Evolutionary conservation across 1,284 basidiomycete genomes (phyloP).

Genomic region (Ustilago bromivora): DNA sequence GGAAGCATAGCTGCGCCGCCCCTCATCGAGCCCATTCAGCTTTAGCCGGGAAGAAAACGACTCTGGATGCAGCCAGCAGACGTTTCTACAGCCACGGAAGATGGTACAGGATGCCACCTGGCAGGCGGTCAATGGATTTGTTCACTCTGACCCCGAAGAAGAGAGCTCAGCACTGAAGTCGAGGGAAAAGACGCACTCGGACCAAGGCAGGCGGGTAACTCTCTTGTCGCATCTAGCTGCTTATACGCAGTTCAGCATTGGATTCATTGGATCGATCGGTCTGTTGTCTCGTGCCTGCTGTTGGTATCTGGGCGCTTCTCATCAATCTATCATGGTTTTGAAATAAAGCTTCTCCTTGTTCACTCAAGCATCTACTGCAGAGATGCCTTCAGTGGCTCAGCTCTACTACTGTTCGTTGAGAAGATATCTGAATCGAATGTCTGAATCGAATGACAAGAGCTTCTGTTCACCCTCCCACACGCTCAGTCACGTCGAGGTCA

Average conservation of each 20-base stretch:
- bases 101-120: neutral
- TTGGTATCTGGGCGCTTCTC: neutral
- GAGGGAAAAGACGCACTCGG: neutral
- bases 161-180: neutral
- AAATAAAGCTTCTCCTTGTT: constrained; percentile 2
- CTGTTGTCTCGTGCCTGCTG: neutral
- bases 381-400: neutral
- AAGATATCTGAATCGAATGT: too few relatives aligned
- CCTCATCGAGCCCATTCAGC: neutral
- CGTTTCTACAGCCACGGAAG: neutral
- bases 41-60: neutral
- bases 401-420: neutral
- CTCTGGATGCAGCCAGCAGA: constrained; percentile 26
- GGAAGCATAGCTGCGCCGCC: constrained; percentile 16
- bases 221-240: neutral
- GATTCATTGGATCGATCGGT: neutral
- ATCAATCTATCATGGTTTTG: neutral
- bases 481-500: constrained; percentile 19
- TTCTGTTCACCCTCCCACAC: neutral
- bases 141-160: neutral
- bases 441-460: neutral
- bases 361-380: constrained; percentile 3
- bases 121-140: constrained; percentile 2
- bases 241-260: constrained; percentile 12
- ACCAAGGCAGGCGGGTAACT: neutral